Percentiles rank a stretch among this genome's conserved stretches.
These are phyloP conservation scores for Dactylis glomerata DNA, from an alignment of 176 grass and related monocot genomes.

Conservation along the genomic window DNA sequence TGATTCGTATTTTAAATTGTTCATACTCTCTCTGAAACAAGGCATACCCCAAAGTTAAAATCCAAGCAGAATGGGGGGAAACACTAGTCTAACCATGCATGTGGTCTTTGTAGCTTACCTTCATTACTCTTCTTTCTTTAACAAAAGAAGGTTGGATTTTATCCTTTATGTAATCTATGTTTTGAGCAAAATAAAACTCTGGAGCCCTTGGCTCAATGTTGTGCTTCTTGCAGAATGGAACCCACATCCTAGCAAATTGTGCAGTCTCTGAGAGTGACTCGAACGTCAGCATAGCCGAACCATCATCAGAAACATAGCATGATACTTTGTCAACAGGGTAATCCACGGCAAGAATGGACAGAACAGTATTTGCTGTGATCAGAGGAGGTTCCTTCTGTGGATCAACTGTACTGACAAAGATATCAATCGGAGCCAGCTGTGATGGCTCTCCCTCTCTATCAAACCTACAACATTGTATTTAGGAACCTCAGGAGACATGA, in stretches of 20 bases:
- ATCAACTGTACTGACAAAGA: constrained; percentile 95
- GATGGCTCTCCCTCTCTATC: constrained; percentile 92
- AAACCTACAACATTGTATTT: constrained; percentile 48
- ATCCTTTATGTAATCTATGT: constrained; percentile 96
- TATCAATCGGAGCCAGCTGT: constrained; percentile 76
- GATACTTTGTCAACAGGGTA: constrained; percentile 92
- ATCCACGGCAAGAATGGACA: constrained; percentile 87
- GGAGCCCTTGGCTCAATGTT: constrained; percentile 84
- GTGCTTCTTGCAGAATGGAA: constrained; percentile 88
- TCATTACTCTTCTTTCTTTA: constrained; percentile 98
- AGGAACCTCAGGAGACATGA: constrained; percentile 15
- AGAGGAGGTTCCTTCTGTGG: constrained; percentile 87
- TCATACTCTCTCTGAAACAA: constrained; percentile 95
- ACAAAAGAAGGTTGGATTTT: constrained; percentile 98
- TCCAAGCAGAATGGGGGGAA: background rate
- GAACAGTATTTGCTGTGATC: constrained; percentile 81
- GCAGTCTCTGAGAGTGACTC: constrained; percentile 76
- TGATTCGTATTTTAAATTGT: constrained; percentile 93
- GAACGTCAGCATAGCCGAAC: constrained; percentile 82
- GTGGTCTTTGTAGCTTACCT: constrained; percentile 55
- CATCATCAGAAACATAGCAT: constrained; percentile 94
- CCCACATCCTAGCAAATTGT: constrained; percentile 94
- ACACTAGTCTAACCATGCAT: constrained; percentile 20
- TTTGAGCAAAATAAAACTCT: constrained; percentile 97
- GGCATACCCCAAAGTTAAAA: constrained; percentile 6